These are phyloP conservation scores for Metarhizium rileyi DNA, from an alignment of 2,329 filamentous ascomycete genomes.

Conservation along the genomic window DNA sequence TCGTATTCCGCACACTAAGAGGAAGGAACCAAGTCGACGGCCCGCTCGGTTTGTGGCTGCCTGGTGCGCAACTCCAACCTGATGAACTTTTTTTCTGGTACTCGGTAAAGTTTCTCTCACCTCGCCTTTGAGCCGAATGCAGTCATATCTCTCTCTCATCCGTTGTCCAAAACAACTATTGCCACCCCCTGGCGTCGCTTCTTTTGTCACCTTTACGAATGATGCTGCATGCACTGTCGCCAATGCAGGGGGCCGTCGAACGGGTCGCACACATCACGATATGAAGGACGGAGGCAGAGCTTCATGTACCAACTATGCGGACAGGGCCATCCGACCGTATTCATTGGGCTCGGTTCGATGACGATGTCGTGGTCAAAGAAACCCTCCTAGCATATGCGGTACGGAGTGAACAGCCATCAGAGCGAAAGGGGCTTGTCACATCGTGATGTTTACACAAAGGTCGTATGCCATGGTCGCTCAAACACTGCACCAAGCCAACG, in stretches of 20 bases:
- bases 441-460: too few species aligned
- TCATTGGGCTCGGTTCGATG: not conserved
- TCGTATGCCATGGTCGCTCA: not conserved
- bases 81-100: not conserved
- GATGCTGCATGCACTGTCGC: not conserved
- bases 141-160: not conserved
- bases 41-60: not conserved
- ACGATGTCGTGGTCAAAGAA: too few species aligned
- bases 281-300: not conserved
- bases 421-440: too few species aligned
- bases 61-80: not conserved
- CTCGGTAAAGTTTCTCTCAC: not conserved
- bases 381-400: too few species aligned
- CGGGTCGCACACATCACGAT: not conserved
- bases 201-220: not conserved
- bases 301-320: not conserved
- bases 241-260: not conserved
- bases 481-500: not conserved
- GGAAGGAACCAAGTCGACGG: slow-evolving; percentile 2
- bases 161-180: not conserved
- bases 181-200: not conserved
- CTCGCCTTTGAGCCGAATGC: not conserved
- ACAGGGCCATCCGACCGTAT: not conserved
- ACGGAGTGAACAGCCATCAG: too few species aligned
- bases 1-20: slow-evolving; percentile 5